Evolutionary conservation across 1,139 yeast genomes (phyloP), one percentile per base, ranked within the genome.

Genomic region (Suhomyces maxii): DNA sequence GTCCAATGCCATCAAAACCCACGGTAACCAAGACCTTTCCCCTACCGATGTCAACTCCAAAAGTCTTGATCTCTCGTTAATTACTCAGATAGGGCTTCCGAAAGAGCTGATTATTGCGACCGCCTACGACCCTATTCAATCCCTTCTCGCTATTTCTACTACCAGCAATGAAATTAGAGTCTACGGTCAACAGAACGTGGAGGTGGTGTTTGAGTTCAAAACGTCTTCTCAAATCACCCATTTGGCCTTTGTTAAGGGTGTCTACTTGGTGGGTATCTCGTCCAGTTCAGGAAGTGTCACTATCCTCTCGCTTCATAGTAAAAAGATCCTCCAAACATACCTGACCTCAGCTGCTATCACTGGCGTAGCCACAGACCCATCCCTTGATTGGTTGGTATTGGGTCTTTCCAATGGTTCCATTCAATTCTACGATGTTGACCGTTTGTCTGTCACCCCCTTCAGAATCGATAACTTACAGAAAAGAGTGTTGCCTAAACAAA

Each of bases 61-160:
- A 65, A 55, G 70, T 44, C 46, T 75, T 49, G 49, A 69, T 55
- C 46, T 71, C 42, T 60, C 74, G 55, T 53, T 60, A 35, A 49
- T 77, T 63, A 62, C 62, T 42, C 76, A 71, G 49, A 51, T 70
- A 45, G 79, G 80, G 2, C 53, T 73, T 7, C 71, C 76, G 36
- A 55, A 59, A 37, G 61, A 70, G 53, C 64, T 73, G 32, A 79
- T 88, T 3, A 68, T 80, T 26, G 82, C 88, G 0, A 66, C 84
- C 37, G 95, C 95, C 0, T 88, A 76, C 64, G 98, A 93, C 63
- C 96, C 96, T 1, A 84, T 89, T 1, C 99, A 93, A 61, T 83
- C 95, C 41, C 73, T 93, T 37, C 65, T 90, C 54, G 98, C 97
- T 0, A 70, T 89, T 0, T 85, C 95, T 3, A 89, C 97, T 0